Evolutionary conservation across 2,329 filamentous ascomycete genomes (phyloP), one percentile per base, ranked within the genome.

Genomic region (Xylariaceae sp.): DNA sequence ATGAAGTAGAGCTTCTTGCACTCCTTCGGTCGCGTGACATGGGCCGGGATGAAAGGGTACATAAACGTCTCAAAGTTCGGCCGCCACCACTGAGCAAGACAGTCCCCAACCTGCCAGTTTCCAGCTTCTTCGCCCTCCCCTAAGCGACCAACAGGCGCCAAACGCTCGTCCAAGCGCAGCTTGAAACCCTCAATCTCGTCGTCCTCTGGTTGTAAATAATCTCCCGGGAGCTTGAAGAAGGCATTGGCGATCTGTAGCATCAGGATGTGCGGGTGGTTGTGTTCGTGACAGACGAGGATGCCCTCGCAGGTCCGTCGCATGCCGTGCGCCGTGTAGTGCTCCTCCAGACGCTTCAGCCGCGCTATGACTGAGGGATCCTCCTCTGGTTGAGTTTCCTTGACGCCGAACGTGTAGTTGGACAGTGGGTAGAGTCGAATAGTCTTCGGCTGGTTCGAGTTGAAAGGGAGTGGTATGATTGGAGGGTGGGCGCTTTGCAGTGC

Each of bases 1-100:
- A 98, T 95, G 52, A 97, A 90, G 69, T 97, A 98, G 34, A 97
- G 77, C 77, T 98, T 98, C 76, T 98, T 98, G 74, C 92, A 95
- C 73, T 98, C 93, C 74, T 98, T 98, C 6, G 93, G 93, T 42
- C 93, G 78, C 16, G 92, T 96, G 52, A 96, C 89, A 70, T 98
- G 93, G 16, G 91, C 89, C 6, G 93, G 93, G 46, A 97, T 85
- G 68, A 96, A 98, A 1, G 93, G 93, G 66, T 98, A 98, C 90
- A 98, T 96, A 76, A 97, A 97, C 2, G 93, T 97, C 75, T 98
- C 93, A 65, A 97, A 96, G 74, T 97, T 98, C 43, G 93, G 93
- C 47, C 93, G 79, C 90, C 92, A 98, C 93, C 93, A 98, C 71
- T 96, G 91, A 43, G 93, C 92, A 45, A 98, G 77, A 39, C 91